Evolutionary conservation across 2,329 filamentous ascomycete species (phyloP).

Genomic region (Neocatenulostroma microsporum): DNA sequence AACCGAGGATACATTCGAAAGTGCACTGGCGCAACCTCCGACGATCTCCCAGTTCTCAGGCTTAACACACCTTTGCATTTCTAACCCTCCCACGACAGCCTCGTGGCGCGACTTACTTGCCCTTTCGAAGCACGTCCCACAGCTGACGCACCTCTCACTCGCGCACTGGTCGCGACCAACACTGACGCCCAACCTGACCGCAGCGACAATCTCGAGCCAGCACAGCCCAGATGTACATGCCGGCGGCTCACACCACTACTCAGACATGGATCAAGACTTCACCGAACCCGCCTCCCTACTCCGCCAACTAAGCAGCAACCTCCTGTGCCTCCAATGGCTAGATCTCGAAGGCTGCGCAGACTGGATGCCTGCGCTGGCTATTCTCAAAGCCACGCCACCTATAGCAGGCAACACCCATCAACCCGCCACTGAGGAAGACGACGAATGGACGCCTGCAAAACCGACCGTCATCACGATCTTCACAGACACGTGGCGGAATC

Average conservation of each 20-base stretch:
- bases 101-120: constrained; percentile 51
- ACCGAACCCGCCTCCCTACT: constrained; percentile 50
- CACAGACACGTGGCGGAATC: constrained; percentile 37
- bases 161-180: constrained; percentile 55
- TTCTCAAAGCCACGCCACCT: too few relatives aligned
- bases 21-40: constrained; percentile 19
- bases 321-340: constrained; percentile 54
- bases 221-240: constrained; percentile 38
- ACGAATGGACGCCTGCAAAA: neutral
- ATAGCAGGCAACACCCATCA: too few relatives aligned
- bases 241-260: constrained; percentile 47
- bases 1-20: constrained; percentile 27
- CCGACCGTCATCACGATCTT: constrained; percentile 28
- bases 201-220: constrained; percentile 36
- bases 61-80: constrained; percentile 52
- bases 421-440: constrained; percentile 1
- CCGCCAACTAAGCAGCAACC: constrained; percentile 47
- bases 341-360: constrained; percentile 53
- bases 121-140: constrained; percentile 47
- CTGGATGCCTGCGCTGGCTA: constrained; percentile 46
- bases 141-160: constrained; percentile 54
- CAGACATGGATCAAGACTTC: constrained; percentile 47
- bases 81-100: constrained; percentile 41
- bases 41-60: constrained; percentile 39
- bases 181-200: constrained; percentile 47